phyloP scores from a whole-genome alignment of 306 rosid genomes.

The Citrullus colocynthis region DNA sequence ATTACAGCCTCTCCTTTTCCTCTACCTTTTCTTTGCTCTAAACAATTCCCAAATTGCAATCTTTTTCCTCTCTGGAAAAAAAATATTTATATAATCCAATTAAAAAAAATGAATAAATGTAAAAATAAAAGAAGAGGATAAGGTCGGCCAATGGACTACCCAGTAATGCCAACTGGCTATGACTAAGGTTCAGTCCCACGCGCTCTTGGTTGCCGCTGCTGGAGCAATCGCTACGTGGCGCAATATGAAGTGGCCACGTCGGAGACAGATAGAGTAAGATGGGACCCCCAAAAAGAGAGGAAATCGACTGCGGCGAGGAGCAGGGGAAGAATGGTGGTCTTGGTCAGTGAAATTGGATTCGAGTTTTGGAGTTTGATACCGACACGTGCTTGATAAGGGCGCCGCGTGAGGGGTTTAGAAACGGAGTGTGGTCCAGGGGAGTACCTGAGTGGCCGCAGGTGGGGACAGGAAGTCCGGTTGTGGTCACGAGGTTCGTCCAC shows the following conservation, averaged over 20 bases:
- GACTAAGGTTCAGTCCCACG: slow-evolving; percentile 15
- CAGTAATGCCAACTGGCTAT: slow-evolving; percentile 40
- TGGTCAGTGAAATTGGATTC: neutral
- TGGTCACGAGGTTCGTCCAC: neutral
- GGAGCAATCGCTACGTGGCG: slow-evolving; percentile 2
- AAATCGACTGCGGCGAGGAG: neutral
- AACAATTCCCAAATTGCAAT: slow-evolving; percentile 19
- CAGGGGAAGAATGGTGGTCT: neutral
- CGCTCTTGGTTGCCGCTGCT: slow-evolving; percentile 4
- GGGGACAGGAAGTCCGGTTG: neutral
- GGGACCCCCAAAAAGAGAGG: neutral
- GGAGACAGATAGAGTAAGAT: neutral
- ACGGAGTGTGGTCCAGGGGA: neutral
- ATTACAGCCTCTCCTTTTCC: slow-evolving; percentile 14
- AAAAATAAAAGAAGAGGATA: slow-evolving; percentile 24
- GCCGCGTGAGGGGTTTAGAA: neutral
- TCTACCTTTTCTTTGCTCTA: slow-evolving; percentile 9
- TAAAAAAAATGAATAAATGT: neutral
- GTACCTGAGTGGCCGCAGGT: neutral
- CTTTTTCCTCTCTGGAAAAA: slow-evolving; percentile 15
- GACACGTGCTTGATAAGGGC: slow-evolving; percentile 8
- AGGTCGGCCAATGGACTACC: slow-evolving; percentile 34
- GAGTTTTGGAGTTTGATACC: neutral
- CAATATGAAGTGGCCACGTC: neutral
- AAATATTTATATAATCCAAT: slow-evolving; percentile 5